Base-by-base conservation (phyloP, 148 eudicot species). In the Rhododendron simsii region DNA sequence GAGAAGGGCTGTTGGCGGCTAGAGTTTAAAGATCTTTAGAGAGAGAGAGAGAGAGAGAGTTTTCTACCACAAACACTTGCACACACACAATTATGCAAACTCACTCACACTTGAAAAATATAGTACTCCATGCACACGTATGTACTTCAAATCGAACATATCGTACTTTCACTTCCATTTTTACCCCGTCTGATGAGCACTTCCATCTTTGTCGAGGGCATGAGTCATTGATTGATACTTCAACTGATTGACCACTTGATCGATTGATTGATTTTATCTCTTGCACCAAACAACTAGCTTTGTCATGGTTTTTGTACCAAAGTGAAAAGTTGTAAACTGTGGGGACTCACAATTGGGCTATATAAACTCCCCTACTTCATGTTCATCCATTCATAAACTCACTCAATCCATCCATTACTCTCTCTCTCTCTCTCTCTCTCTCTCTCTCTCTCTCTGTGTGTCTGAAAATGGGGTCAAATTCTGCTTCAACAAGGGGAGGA, bases 351-450 rank as follows among this genome's bases (percentile, higher is more conserved):
- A 74, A 35, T 75, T 75, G 9, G 81, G 81, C 86, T 76, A 76
- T 84, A 51, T 69, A 84, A 37, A 37, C n/a, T n/a, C 74, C 55
- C 41, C 37, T 76, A 10, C 67, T 37, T 35, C 21, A 44, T n/a
- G 50, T 30, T 45, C 75, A 76, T 23, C 78, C 82, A 41, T 57
- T 74, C 80, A 41, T 73, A 39, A 28, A 45, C 69, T 28, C 86
- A 33, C 16, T 77, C 44, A 41, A 1, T 41, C 16, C 67, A 53
- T 61, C 44, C 45, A 16, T 65, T 33, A 20, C 28, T 59, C 87
- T 78, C 82, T 78, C 57, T 85, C 75, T 84, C 69, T 77, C 57
- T 85, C 75, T 84, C 69, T 77, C 71, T 84, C 82, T 77, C 82
- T 78, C 39, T 77, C 75, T 85, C 55, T 79, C 81, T 45, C 81